Percentiles rank a stretch among this genome's conserved stretches.
These are phyloP conservation scores for Xylariaceae sp. DNA, from an alignment of 2,329 filamentous ascomycete genomes.

Conservation along the genomic window DNA sequence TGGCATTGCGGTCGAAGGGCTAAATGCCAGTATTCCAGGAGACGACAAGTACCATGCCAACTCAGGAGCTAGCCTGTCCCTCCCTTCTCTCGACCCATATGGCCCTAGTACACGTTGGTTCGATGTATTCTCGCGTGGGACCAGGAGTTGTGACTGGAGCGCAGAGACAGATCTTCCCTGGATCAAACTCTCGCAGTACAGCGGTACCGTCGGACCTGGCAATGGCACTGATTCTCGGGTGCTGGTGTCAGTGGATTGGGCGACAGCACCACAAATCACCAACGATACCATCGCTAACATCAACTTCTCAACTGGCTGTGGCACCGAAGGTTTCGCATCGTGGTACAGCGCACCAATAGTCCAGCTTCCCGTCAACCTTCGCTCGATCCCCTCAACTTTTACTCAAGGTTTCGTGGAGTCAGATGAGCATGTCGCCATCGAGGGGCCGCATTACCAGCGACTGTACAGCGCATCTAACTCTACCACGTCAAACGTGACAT, in stretches of 20 bases:
- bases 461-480: slow-evolving; percentile 26
- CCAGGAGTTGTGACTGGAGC: slow-evolving; percentile 46
- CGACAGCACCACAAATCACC: slow-evolving; percentile 27
- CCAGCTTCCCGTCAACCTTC: slow-evolving; percentile 50
- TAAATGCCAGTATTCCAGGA: slow-evolving; percentile 63
- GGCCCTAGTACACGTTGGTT: slow-evolving; percentile 54
- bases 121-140: slow-evolving; percentile 59
- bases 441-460: slow-evolving; percentile 48
- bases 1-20: slow-evolving; percentile 60
- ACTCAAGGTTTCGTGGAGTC: slow-evolving; percentile 58
- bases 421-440: slow-evolving; percentile 52
- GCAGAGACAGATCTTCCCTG: slow-evolving; percentile 45
- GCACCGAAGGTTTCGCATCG: slow-evolving; percentile 22
- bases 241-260: slow-evolving; percentile 54
- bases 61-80: slow-evolving; percentile 46
- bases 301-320: slow-evolving; percentile 39
- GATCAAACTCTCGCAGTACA: slow-evolving; percentile 45
- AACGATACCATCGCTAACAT: slow-evolving; percentile 45
- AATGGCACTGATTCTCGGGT: slow-evolving; percentile 48
- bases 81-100: slow-evolving; percentile 56
- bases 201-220: slow-evolving; percentile 44
- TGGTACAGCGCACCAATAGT: slow-evolving; percentile 39
- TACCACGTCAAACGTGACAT: slow-evolving; percentile 33
- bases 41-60: slow-evolving; percentile 60
- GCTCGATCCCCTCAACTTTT: slow-evolving; percentile 46